Percentiles rank a stretch among this genome's conserved stretches.
phyloP scores from a whole-genome alignment of 352 stramenopile genomes.

The Globisporangium echinulatum region DNA sequence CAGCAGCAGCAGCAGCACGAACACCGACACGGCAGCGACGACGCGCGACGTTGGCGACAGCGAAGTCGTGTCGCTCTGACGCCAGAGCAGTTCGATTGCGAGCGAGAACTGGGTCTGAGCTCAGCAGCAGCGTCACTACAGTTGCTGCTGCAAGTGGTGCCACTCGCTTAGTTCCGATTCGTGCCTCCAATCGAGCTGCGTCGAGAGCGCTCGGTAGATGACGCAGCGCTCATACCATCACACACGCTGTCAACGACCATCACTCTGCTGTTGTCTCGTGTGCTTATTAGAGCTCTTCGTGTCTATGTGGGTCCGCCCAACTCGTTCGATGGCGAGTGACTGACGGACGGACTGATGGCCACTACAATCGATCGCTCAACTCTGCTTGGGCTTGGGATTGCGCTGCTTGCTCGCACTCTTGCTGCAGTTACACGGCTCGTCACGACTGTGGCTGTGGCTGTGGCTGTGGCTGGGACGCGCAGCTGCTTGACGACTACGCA shows the following conservation, averaged over 20 bases:
- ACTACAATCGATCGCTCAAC: conserved; percentile 5
- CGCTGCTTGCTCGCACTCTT: conserved; percentile 4
- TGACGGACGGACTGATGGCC: no score
- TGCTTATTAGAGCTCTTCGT: background rate
- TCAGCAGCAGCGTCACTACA: background rate
- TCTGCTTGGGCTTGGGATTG: conserved; percentile 24
- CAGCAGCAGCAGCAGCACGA: conserved; percentile 7
- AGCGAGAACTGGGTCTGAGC: conserved; percentile 15
- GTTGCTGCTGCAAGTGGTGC: background rate
- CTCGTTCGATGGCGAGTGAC: no score
- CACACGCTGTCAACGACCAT: background rate
- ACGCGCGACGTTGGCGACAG: conserved; percentile 20
- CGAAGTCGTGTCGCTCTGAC: conserved; percentile 33
- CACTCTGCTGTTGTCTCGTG: conserved; percentile 6
- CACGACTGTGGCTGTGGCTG: conserved; percentile 3
- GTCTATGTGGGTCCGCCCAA: no score
- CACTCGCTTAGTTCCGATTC: background rate
- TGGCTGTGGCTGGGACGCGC: background rate
- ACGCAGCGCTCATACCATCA: background rate
- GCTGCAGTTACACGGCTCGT: background rate
- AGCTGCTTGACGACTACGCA: conserved; percentile 1
- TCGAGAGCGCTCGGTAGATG: background rate
- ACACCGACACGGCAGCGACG: conserved; percentile 5
- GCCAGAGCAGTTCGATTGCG: conserved; percentile 16
- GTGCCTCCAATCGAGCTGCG: background rate